A percentile compares a stretch with the other conserved stretches of the same genome.
Conservation (phyloP, 164 flowering plant species). For the Magnolia changhungtana region DNA sequence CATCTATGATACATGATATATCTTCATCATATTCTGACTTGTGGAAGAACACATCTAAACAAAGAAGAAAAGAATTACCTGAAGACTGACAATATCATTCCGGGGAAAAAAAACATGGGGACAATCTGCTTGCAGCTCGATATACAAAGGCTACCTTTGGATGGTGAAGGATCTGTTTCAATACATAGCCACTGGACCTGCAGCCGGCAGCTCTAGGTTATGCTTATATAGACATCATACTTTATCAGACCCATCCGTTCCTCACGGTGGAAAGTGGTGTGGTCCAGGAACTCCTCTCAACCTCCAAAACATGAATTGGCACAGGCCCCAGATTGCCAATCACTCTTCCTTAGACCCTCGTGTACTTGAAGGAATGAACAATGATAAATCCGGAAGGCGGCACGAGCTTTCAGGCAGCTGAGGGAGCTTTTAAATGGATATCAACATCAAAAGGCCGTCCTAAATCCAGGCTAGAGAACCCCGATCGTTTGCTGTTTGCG, state of each 20-base stretch:
- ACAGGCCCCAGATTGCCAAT: not conserved
- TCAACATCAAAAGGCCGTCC: not conserved
- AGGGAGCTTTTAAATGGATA: not conserved
- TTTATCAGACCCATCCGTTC: not conserved
- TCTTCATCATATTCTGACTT: constrained; percentile 24
- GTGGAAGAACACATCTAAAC: constrained; percentile 13
- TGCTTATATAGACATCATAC: not conserved
- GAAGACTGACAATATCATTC: constrained; percentile 29
- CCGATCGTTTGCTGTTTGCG: constrained; percentile 82
- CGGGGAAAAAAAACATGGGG: constrained; percentile 19
- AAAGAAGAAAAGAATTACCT: constrained; percentile 19
- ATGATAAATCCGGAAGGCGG: constrained; percentile 31
- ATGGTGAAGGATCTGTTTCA: constrained; percentile 17
- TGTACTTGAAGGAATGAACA: constrained; percentile 28
- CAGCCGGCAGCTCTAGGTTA: not conserved
- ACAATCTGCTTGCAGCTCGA: constrained; percentile 47
- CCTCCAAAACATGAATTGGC: constrained; percentile 3
- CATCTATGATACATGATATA: constrained; percentile 27
- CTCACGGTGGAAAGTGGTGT: not conserved
- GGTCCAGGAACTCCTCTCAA: constrained; percentile 8
- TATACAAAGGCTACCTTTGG: constrained; percentile 40
- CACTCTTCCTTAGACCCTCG: not conserved
- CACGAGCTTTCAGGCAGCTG: constrained; percentile 17
- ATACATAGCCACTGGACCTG: constrained; percentile 1
- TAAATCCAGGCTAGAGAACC: constrained; percentile 98